Evolutionary conservation across 192 early-diverging fungal genomes (phyloP), one percentile per base, ranked within the genome.

Genomic region (Piromyces finnis): DNA sequence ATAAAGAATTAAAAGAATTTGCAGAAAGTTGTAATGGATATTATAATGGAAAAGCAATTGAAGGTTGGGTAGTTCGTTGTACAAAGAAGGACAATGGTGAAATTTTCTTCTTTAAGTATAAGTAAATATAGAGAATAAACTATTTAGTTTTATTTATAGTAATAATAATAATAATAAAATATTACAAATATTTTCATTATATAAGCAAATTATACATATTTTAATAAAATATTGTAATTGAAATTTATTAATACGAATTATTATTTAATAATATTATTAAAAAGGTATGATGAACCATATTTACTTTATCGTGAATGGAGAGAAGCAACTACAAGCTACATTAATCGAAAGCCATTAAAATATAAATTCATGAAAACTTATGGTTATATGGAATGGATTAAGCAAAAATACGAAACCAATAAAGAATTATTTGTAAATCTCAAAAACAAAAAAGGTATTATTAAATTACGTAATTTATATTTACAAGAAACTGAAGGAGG

Each of bases 231-330:
- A n/a, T n/a, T n/a, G n/a, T n/a, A n/a, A n/a, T n/a, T n/a, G n/a
- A n/a, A n/a, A n/a, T n/a, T n/a, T n/a, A n/a, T n/a, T n/a, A n/a
- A n/a, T n/a, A n/a, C n/a, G n/a, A n/a, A n/a, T n/a, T n/a, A n/a
- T n/a, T n/a, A n/a, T n/a, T n/a, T n/a, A n/a, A n/a, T n/a, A n/a
- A n/a, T n/a, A n/a, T n/a, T n/a, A n/a, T n/a, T n/a, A n/a, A n/a
- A 51, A 22, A 51, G 41, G 83, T 96, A 93, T 83, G 95, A 99
- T 78, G 92, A 94, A 83, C 94, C 95, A 0, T 99, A 99, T 78
- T 83, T 98, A 36, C 92, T 96, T 90, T 99, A 93, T 86, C 90
- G 95, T 29, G 97, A 99, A 79, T 99, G 96, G 94, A 89, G 97
- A n/a, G 96, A 98, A 82, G 82, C 96, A 12, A 99, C 97, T 15